Conservation (phyloP, 2,329 filamentous ascomycete species). For the Fulvia fulva region DNA sequence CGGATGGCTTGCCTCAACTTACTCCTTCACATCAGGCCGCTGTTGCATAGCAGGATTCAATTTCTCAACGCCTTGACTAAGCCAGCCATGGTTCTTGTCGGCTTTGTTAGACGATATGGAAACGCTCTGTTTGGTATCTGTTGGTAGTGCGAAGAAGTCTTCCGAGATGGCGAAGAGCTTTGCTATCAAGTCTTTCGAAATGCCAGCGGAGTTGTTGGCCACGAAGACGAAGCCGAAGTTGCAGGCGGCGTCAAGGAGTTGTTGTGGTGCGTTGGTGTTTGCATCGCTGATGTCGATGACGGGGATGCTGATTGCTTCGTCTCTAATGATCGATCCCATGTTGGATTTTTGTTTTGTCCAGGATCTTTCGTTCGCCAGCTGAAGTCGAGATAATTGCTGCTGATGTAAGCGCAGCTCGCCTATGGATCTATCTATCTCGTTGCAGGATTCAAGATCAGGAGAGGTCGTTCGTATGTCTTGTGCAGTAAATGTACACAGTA, state of each 20-base stretch:
- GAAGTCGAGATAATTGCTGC: background rate
- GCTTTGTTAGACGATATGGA: slow-evolving; percentile 62
- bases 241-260: slow-evolving; percentile 72
- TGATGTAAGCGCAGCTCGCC: background rate
- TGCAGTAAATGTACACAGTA: slow-evolving; percentile 16
- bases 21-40: slow-evolving; percentile 75
- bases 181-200: slow-evolving; percentile 63
- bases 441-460: too few species aligned
- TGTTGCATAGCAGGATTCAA: slow-evolving; percentile 79
- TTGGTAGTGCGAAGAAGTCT: slow-evolving; percentile 67
- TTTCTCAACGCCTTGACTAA: slow-evolving; percentile 80
- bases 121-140: slow-evolving; percentile 69
- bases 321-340: slow-evolving; percentile 9
- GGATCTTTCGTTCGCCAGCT: background rate
- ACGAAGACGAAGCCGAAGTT: slow-evolving; percentile 89
- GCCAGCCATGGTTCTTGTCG: slow-evolving; percentile 79
- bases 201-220: slow-evolving; percentile 62
- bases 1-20: too few species aligned
- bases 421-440: background rate
- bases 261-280: slow-evolving; percentile 57
- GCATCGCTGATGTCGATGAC: slow-evolving; percentile 73
- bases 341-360: background rate
- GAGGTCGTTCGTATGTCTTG: background rate
- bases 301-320: slow-evolving; percentile 54
- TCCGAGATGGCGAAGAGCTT: slow-evolving; percentile 69